Conservation (phyloP, 139 green algal genomes). For the Mychonastes homosphaera region DNA sequence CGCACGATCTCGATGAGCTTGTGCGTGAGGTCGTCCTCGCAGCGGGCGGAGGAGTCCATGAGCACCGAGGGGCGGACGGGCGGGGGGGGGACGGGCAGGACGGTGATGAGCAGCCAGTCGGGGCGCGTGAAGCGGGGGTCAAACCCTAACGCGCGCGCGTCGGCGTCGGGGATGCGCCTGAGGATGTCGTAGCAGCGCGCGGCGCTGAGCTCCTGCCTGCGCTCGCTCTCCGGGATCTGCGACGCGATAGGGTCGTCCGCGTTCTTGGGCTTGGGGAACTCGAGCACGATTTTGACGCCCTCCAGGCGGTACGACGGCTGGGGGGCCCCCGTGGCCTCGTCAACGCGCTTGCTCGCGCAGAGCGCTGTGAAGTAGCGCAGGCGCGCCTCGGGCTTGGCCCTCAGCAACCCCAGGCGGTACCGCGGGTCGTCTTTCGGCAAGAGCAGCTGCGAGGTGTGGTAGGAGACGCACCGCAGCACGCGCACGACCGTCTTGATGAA, state of each 20-base stretch:
- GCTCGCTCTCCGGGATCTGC: conserved; percentile 40
- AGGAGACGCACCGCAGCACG: conserved; percentile 89
- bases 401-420: conserved; percentile 43
- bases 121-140: conserved; percentile 68
- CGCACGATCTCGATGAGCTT: conserved; percentile 95
- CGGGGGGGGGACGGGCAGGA: conserved; percentile 89
- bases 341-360: conserved; percentile 34
- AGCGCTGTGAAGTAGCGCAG: conserved; percentile 52
- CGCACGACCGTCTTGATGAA: conserved; percentile 92
- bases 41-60: conserved; percentile 77
- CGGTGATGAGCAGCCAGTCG: conserved; percentile 90
- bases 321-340: conserved; percentile 39
- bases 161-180: conserved; percentile 80
- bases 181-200: conserved; percentile 80
- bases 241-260: conserved; percentile 45
- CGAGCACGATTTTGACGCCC: conserved; percentile 74
- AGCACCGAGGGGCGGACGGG: conserved; percentile 74
- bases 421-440: conserved; percentile 59
- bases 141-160: conserved; percentile 82
- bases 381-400: conserved; percentile 59
- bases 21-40: conserved; percentile 97
- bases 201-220: conserved; percentile 78
- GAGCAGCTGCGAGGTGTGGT: conserved; percentile 80
- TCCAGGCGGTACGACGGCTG: conserved; percentile 84
- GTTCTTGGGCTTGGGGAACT: conserved; percentile 76